Evolutionary conservation across 768 basidiomycete species (phyloP), one percentile per base, ranked within the genome.

Genomic region (Rhodocollybia butyracea): DNA sequence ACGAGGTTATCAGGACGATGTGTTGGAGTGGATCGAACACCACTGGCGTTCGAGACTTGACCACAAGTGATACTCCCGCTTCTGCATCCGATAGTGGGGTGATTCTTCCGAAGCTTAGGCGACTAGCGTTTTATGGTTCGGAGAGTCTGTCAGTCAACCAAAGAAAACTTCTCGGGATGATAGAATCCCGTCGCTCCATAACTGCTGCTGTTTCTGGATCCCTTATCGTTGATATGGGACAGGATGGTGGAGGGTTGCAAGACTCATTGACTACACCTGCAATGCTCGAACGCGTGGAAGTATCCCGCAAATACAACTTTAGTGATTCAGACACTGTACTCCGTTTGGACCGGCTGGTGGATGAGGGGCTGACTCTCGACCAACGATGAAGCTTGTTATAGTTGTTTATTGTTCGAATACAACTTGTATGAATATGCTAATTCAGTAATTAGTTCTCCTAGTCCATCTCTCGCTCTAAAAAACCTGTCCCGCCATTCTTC

Each of bases 401-500:
- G n/a, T n/a, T n/a, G n/a, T n/a, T n/a, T n/a, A n/a, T n/a, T n/a
- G n/a, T n/a, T n/a, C n/a, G n/a, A n/a, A n/a, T n/a, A n/a, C n/a
- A n/a, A n/a, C n/a, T n/a, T n/a, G n/a, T n/a, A n/a, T n/a, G n/a
- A n/a, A n/a, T n/a, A n/a, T n/a, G n/a, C n/a, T n/a, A n/a, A n/a
- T n/a, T n/a, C n/a, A n/a, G n/a, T n/a, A n/a, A n/a, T n/a, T 36
- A 50, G 6, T 31, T n/a, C 3, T 12, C 17, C n/a, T 43, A 54
- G 10, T 40, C 75, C 22, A 76, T 75, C 21, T 59, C 69, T 56
- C 74, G 65, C 61, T 89, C 86, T 69, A 90, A 71, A 67, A 89
- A 90, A 4, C 70, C 82, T 3, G 78, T 63, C 2, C 89, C 88
- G 0, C 77, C 79, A 3, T 77, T 77, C 60, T 70, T 78, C 34